These are phyloP conservation scores for Allantophomopsis lycopodina DNA, from an alignment of 2,329 filamentous ascomycete species.

Conservation along the genomic window DNA sequence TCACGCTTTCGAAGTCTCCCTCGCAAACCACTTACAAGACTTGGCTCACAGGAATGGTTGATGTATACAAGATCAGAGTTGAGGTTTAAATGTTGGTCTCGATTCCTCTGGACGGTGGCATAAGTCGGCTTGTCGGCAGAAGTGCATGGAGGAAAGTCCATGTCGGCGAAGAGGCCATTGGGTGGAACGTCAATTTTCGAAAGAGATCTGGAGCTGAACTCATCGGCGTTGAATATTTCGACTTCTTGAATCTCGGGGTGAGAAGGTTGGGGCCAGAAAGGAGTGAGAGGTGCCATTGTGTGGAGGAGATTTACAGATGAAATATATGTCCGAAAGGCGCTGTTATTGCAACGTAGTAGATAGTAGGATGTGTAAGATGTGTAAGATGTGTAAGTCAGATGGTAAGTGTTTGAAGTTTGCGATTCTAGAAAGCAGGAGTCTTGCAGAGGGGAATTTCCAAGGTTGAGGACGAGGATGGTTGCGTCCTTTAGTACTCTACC, in stretches of 20 bases:
- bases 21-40: slow-evolving; percentile 34
- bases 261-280: slow-evolving; percentile 46
- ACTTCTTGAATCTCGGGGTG: slow-evolving; percentile 45
- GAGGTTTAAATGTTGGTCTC: slow-evolving; percentile 41
- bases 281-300: slow-evolving; percentile 39
- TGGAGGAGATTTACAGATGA: no score
- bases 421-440: no score
- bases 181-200: slow-evolving; percentile 40
- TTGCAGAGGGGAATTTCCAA: no score
- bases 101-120: slow-evolving; percentile 47
- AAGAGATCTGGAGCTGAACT: slow-evolving; percentile 44
- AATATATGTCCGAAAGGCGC: no score
- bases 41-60: slow-evolving; percentile 55
- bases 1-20: no score
- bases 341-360: no score
- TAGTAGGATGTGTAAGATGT: no score
- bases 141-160: slow-evolving; percentile 50
- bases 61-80: slow-evolving; percentile 56
- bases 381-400: no score
- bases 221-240: slow-evolving; percentile 26
- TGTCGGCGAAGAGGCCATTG: slow-evolving; percentile 51
- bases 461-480: no score
- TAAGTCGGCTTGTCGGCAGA: slow-evolving; percentile 42
- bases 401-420: no score
- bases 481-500: no score